Evolutionary conservation across 164 flowering plant species (phyloP), one percentile per base, ranked within the genome.

Genomic region (Tinospora cordifolia): DNA sequence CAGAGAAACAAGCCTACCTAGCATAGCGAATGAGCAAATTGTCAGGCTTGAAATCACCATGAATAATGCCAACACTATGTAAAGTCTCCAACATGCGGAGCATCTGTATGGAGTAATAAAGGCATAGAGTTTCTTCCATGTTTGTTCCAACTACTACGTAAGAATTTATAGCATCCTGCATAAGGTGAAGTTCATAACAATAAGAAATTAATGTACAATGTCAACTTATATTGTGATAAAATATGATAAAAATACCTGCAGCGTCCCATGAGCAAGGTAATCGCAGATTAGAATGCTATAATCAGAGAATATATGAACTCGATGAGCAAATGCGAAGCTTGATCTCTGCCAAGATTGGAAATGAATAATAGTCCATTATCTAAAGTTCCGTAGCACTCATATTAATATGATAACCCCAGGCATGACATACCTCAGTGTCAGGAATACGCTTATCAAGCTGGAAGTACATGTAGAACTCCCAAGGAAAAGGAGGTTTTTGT

Each of bases 41-140:
- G 76, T 95, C 98, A 75, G 99, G 96, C 80, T 95, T 95, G 82
- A 92, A 95, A 74, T 95, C 99, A 62, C 99, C 99, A 79, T 95
- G 99, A 77, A 95, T 87, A 74, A 95, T 88, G 63, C 83, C 88
- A 71, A 79, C 85, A 63, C 72, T 66, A 72, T 95, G 98, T 79
- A 95, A 79, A 62, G 79, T 87, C 80, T 95, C 99, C 74, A 92
- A 80, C 85, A 92, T 95, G 74, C 70, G 79, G 72, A 95, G 87
- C 98, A 95, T 87, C 81, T 95, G 97, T 77, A 83, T 84, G 14
- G 96, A 83, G 84, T 95, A 95, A 84, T 92, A 91, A 9, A 89
- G 85, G 76, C 97, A 90, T 71, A 91, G 70, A 39, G 86, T 90
- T 83, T 95, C 99, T 67, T 92, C 97, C 98, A 95, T 92, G 67